A percentile compares a stretch with the other conserved stretches of the same genome.
These are phyloP conservation scores for Emericellopsis cladophorae DNA, from an alignment of 2,329 filamentous ascomycete species.

Conservation along the genomic window DNA sequence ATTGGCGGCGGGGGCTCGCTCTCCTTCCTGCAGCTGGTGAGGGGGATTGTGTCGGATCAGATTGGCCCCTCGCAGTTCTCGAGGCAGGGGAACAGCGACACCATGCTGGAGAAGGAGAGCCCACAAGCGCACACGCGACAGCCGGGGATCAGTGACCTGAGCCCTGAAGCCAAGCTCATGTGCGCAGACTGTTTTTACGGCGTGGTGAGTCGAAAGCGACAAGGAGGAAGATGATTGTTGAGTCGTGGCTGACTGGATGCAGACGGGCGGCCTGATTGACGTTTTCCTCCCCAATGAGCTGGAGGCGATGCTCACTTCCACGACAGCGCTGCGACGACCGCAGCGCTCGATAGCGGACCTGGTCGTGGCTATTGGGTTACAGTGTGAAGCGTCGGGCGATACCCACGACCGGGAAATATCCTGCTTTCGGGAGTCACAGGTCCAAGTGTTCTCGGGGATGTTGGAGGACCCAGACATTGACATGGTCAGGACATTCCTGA, in stretches of 20 bases:
- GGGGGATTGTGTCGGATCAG: conserved; percentile 31
- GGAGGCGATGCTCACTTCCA: conserved; percentile 9
- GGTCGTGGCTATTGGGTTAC: conserved; percentile 39
- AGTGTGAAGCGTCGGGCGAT: conserved; percentile 20
- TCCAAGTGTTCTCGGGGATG: conserved; percentile 33
- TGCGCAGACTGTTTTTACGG: conserved; percentile 8
- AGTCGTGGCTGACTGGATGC: background rate
- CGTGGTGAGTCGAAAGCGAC: conserved; percentile 10
- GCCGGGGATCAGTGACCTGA: conserved; percentile 4
- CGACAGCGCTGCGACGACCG: background rate
- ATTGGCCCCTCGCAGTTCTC: conserved; percentile 43
- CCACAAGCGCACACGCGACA: conserved; percentile 3
- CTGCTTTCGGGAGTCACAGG: conserved; percentile 35
- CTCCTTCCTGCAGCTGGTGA: conserved; percentile 41
- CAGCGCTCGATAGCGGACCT: conserved; percentile 18
- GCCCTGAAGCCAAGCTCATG: conserved; percentile 6
- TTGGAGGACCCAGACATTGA: conserved; percentile 40
- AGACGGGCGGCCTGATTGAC: conserved; percentile 21
- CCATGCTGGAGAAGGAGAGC: conserved; percentile 36
- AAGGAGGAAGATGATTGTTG: too few species aligned
- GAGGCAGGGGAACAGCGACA: conserved; percentile 33
- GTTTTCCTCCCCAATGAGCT: conserved; percentile 16
- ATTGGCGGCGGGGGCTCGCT: conserved; percentile 37
- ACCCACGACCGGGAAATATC: conserved; percentile 15
- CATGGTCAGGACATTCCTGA: conserved; percentile 35